These are phyloP conservation scores for Pugionium dolabratum DNA, from an alignment of 345 rosid species.

Conservation along the genomic window DNA sequence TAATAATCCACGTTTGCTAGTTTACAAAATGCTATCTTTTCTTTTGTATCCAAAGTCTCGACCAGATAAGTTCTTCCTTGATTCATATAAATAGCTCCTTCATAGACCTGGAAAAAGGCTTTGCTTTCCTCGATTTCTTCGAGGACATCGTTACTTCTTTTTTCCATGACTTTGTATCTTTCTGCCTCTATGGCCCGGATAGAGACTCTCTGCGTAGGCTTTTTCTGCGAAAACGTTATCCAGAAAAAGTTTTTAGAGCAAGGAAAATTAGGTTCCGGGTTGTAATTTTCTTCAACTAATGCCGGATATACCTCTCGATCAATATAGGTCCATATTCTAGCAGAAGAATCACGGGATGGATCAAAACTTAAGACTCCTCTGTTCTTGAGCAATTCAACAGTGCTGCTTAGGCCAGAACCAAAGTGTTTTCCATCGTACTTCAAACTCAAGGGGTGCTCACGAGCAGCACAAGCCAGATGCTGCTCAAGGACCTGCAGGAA, in stretches of 20 bases:
- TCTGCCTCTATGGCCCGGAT: constrained; percentile 87
- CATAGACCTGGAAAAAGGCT: constrained; percentile 96
- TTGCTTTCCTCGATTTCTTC: constrained; percentile 96
- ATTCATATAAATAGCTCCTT: constrained; percentile 87
- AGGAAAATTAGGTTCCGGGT: constrained; percentile 24
- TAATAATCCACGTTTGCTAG: constrained; percentile 68
- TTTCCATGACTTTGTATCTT: constrained; percentile 65
- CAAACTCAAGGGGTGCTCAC: constrained; percentile 79
- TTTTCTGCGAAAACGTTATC: constrained; percentile 54
- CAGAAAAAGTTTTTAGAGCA: constrained; percentile 25
- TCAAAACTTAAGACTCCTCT: constrained; percentile 59
- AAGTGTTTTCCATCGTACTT: constrained; percentile 71
- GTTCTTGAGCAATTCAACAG: constrained; percentile 56
- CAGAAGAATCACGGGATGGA: constrained; percentile 56
- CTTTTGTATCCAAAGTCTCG: constrained; percentile 56
- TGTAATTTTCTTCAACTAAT: constrained; percentile 15
- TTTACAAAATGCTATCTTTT: constrained; percentile 72
- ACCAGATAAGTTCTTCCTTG: constrained; percentile 89
- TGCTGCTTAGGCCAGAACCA: constrained; percentile 57
- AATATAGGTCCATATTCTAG: constrained; percentile 75
- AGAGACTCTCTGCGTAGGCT: constrained; percentile 62
- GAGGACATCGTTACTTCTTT: constrained; percentile 50
- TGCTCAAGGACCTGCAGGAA: constrained; percentile 79
- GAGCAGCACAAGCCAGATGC: constrained; percentile 85
- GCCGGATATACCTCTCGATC: constrained; percentile 67